Percentiles rank a stretch among this genome's conserved stretches.
Evolutionary conservation across 2,329 filamentous ascomycete species (phyloP).

Genomic region (Periconia sp.): DNA sequence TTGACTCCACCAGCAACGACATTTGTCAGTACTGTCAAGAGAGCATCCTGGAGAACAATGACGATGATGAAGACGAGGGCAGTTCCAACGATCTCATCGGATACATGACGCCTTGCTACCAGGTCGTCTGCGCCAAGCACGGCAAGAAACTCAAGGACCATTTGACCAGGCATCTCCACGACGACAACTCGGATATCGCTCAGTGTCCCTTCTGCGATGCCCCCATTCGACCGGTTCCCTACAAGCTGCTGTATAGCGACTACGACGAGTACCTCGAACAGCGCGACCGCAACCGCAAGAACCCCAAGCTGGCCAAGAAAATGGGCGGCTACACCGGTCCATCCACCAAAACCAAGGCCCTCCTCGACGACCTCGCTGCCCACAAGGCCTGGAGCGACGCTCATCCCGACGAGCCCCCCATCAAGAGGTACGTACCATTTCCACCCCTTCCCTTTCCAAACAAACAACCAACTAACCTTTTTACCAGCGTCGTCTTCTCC

Average conservation of each 20-base stretch:
- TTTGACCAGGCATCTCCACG: conserved; percentile 45
- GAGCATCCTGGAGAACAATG: conserved; percentile 41
- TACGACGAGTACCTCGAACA: conserved; percentile 54
- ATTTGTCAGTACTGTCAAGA: conserved; percentile 65
- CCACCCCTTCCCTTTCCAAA: neutral
- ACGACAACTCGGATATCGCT: conserved; percentile 45
- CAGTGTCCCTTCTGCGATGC: conserved; percentile 71
- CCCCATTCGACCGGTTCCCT: conserved; percentile 64
- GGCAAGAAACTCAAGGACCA: conserved; percentile 62
- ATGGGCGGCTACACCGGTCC: conserved; percentile 76
- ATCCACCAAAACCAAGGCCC: conserved; percentile 85
- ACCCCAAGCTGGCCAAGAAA: conserved; percentile 59
- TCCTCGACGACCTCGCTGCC: conserved; percentile 72
- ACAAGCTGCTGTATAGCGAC: conserved; percentile 66
- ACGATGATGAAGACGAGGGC: conserved; percentile 57
- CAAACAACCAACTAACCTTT: conserved; percentile 12
- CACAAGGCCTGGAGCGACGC: conserved; percentile 64
- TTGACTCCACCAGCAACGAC: conserved; percentile 80
- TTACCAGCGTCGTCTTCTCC: conserved; percentile 79
- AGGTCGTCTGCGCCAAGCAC: conserved; percentile 79
- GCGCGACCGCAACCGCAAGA: conserved; percentile 58
- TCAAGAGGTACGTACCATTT: conserved; percentile 61
- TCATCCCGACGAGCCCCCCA: conserved; percentile 68
- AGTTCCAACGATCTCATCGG: conserved; percentile 65
- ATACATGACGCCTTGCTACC: conserved; percentile 83